Base-by-base conservation (phyloP, 2,329 filamentous ascomycete genomes). In the Trichoderma cornu-damae region DNA sequence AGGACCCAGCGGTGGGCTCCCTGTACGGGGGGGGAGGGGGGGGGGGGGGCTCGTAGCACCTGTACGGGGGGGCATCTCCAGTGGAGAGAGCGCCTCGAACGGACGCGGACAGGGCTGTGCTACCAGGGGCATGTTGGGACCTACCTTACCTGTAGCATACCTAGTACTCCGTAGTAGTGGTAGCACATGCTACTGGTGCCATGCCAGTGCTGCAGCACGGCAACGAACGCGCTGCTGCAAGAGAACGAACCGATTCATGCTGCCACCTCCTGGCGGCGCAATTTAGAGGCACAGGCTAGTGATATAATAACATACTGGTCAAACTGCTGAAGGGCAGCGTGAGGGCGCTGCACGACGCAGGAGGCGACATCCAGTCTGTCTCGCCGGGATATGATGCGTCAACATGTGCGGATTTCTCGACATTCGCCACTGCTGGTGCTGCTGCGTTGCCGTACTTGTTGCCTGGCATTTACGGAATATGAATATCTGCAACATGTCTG, bases 1-100 rank as follows among this genome's bases (percentile, higher is more conserved):
- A 55, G 30, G 52, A 55, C 34, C n/a, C 52, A 55, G 52, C 24
- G 52, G 38, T 43, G 42, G 32, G 12, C 52, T 55, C 52, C 32
- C 30, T 55, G 32, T 37, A 55, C 52, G 40, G 51, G 51, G 49
- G 40, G 32, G n/a, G n/a, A n/a, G n/a, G n/a, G n/a, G 18, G 30
- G 28, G 30, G 46, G 30, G 38, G 37, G 8, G n/a, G 12, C 32
- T 35, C 4, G 34, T n/a, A 32, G 35, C 38, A n/a, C 28, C 28
- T 38, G 52, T 47, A 55, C 52, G 52, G 52, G 52, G 52, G 52
- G 52, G 34, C 30, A 26, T 47, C 32, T 35, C 32, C 52, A 38
- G 51, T 46, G 40, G 40, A 54, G 40, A 54, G 40, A 14, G 28
- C 26, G 35, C 37, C 38, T 22, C 20, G 8, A 35, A 18, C n/a